These are phyloP conservation scores for Debaryomyces subglobosus DNA, from an alignment of 1,139 yeast genomes.

Conservation along the genomic window DNA sequence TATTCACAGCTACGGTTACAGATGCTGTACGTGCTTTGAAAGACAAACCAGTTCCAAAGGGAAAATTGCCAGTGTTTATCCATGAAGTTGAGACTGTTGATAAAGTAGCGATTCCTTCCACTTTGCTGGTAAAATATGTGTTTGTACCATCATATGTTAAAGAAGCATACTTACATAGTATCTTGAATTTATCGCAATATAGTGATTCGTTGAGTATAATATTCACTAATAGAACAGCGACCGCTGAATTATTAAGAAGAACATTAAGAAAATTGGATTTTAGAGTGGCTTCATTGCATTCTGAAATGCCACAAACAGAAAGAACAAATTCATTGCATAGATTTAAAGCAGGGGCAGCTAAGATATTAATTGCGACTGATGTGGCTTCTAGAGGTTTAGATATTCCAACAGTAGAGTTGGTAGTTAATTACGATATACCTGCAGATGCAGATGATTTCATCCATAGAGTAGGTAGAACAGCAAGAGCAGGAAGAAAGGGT, in stretches of 20 bases:
- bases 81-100: conserved; percentile 81
- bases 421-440: conserved; percentile 89
- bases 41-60: conserved; percentile 62
- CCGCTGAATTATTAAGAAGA: conserved; percentile 86
- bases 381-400: conserved; percentile 97
- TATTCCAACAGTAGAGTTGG: conserved; percentile 89
- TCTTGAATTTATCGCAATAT: conserved; percentile 65
- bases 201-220: conserved; percentile 73
- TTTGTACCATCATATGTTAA: conserved; percentile 82
- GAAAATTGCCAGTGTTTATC: conserved; percentile 68
- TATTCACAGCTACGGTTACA: conserved; percentile 96
- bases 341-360: conserved; percentile 92
- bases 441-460: conserved; percentile 96
- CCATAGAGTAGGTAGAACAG: conserved; percentile 99
- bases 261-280: conserved; percentile 73
- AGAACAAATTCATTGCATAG: conserved; percentile 89
- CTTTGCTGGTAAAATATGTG: conserved; percentile 58
- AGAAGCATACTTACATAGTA: conserved; percentile 79
- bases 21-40: conserved; percentile 85
- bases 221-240: conserved; percentile 86
- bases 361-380: conserved; percentile 90
- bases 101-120: conserved; percentile 76
- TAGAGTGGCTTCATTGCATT: conserved; percentile 86
- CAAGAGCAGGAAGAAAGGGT: conserved; percentile 90
- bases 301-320: conserved; percentile 92